phyloP scores from a whole-genome alignment of 2,329 filamentous ascomycete species.

The Magnaporthales sp. region DNA sequence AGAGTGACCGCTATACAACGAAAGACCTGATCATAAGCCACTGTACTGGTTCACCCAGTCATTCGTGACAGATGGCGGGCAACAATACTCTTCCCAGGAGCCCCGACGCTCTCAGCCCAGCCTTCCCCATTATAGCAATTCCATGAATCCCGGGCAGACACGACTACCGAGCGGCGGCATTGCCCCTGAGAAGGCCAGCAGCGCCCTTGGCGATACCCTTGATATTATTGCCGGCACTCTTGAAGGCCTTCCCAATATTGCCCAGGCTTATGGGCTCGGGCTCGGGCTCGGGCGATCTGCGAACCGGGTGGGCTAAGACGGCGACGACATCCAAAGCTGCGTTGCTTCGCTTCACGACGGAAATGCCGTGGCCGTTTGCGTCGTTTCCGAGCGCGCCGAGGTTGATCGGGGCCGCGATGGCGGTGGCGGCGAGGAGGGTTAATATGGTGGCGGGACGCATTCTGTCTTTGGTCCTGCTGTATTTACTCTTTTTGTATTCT shows the following conservation, averaged over 20 bases:
- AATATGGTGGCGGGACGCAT: neutral
- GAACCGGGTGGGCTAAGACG: neutral
- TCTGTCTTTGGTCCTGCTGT: neutral
- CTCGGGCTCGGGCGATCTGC: neutral
- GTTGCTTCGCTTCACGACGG: no score
- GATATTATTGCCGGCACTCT: neutral
- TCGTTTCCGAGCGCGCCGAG: neutral
- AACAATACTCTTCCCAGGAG: neutral
- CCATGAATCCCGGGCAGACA: no score
- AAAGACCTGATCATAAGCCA: neutral
- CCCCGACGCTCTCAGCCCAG: neutral
- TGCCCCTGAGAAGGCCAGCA: no score
- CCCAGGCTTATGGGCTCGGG: no score
- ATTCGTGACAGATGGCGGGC: neutral
- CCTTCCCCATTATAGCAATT: no score
- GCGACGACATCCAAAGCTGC: no score
- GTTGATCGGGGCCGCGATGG: neutral
- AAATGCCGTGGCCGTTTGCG: no score
- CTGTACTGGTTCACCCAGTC: neutral
- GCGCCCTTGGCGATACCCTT: neutral
- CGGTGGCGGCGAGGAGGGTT: neutral
- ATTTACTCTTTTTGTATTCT: neutral
- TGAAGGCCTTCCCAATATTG: no score
- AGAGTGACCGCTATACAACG: neutral
- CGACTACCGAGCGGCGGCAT: no score